Base-by-base conservation (phyloP, 208 protist genomes). In the Endotrypanum monterogeii region DNA sequence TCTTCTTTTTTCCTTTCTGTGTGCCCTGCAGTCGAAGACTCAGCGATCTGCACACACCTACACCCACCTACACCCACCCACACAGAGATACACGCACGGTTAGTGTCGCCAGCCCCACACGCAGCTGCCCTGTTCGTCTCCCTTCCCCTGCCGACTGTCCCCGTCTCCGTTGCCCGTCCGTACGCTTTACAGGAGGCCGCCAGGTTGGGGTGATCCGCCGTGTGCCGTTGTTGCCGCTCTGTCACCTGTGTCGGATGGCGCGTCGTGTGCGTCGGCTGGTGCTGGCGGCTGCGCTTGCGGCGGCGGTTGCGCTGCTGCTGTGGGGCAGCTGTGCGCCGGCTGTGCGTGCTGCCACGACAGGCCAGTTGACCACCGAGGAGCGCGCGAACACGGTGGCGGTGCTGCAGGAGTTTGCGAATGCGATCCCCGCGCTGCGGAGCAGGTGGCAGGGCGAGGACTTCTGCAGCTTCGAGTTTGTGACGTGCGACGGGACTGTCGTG, bases 391-490 rank as follows among this genome's bases (percentile, higher is more conserved):
- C 46, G 66, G 48, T 54, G 32, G 0, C 0, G 44, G 66, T 71
- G 48, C 66, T 71, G 66, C 66, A 30, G 44, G 66, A 44, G 66
- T 71, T 71, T 68, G 32, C 1, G 63, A 0, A n/a, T 37, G 63
- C 50, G 25, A 71, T 71, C 32, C 66, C 66, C 35, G 66, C 4
- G 41, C 61, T 51, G 20, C 20, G 18, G 35, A 1, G 20, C 14
- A 8, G 0, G 25, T 71, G 66, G 50, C n/a, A 3, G 9, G 66
- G 66, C 66, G 37, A 8, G 16, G 66, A 71, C 48, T 71, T 71
- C 66, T 71, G 66, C 66, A 25, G n/a, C n/a, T 71, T 18, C n/a
- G 3, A 6, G 6, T 5, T 7, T 28, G 66, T 71, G 48, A 71
- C 66, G 48, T 71, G 66, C 51, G 8, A n/a, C 50, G 25, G 12